Evolutionary conservation across 129 eudicot species (phyloP).

Genomic region (Mikania micrantha): DNA sequence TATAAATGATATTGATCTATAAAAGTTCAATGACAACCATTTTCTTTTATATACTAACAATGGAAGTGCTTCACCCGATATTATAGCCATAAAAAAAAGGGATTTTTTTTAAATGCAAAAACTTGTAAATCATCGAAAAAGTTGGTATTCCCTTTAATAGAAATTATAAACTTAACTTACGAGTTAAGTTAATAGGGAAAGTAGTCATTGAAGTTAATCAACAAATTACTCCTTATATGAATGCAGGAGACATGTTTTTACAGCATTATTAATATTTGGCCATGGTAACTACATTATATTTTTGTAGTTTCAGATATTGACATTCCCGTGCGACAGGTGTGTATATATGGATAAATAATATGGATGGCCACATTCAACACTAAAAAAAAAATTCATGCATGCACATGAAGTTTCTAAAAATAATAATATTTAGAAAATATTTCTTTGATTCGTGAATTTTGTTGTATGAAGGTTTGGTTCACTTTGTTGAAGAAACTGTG

Average conservation of each 20-base stretch:
- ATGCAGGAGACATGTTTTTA: not conserved
- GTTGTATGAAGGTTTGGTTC: slow-evolving; percentile 42
- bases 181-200: not conserved
- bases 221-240: not conserved
- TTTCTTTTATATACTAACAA: too few relatives aligned
- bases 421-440: not conserved
- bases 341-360: not conserved
- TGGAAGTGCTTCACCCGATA: not conserved
- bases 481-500: slow-evolving; percentile 53
- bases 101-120: too few relatives aligned
- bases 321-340: not conserved
- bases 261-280: not conserved
- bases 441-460: not conserved
- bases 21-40: too few relatives aligned
- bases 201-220: not conserved
- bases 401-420: not conserved
- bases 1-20: too few relatives aligned
- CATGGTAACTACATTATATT: not conserved
- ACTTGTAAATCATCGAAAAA: too few relatives aligned
- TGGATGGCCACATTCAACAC: not conserved
- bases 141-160: too few relatives aligned
- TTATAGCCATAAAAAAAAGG: too few relatives aligned
- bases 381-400: not conserved
- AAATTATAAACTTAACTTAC: too few relatives aligned
- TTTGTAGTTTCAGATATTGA: not conserved